Base-by-base conservation (phyloP, 1,284 basidiomycete genomes). In the Coniferiporia weirii region DNA sequence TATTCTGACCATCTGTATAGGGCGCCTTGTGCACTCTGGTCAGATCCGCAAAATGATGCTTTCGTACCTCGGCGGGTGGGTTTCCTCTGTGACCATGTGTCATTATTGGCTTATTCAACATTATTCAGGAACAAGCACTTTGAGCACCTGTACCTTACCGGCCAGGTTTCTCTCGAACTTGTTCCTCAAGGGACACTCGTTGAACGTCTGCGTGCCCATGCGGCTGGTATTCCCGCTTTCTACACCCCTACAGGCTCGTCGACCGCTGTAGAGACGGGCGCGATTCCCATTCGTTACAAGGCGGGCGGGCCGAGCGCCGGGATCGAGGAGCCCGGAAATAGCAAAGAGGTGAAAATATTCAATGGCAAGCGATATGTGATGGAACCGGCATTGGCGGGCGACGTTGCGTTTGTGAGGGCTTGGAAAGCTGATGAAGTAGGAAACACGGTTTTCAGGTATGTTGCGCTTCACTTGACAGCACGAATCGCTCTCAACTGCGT, bases 381-480 rank as follows among this genome's bases (percentile, higher is more conserved):
- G 67, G 95, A 99, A 73, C 85, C 90, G 22, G 86, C 92, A 7
- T 87, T 98, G 67, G 77, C 84, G 45, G 94, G 91, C 32, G 93
- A 95, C 71, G 85, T 93, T 56, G 95, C 95, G 22, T 89, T 98
- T 70, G 76, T 99, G 50, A 81, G 89, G 60, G 96, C 94, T 6
- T 97, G 94, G 94, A 98, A 97, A 75, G 95, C 87, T 12, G 96
- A 98, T 70, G 92, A 94, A 70, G 82, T 85, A 46, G 91, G 90
- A 1, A 93, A 94, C 71, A 88, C 85, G 68, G 86, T 93, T 45
- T 94, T 94, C 78, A 80, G 89, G 85, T 89, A 67, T 61, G 76
- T 71, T 38, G 10, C 20, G 58, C 3, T n/a, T 49, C 35, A 56
- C 27, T 34, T 51, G 27, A 54, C 15, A 36, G 51, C 46, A 12